Conservation (phyloP, 306 rosid genomes). For the Dryas octopetala region DNA sequence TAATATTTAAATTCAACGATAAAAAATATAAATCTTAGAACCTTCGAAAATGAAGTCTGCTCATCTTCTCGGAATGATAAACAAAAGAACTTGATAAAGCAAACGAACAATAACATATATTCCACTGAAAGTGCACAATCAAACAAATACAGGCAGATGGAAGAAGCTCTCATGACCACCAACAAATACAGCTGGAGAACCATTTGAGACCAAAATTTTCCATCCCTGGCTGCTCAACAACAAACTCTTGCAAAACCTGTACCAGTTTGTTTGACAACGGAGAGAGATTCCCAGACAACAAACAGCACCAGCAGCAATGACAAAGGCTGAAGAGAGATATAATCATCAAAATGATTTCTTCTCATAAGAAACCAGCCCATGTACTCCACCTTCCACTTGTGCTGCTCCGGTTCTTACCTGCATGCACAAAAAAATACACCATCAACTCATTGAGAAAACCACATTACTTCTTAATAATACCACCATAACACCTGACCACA, state of each 20-base stretch:
- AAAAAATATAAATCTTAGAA: no score
- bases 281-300: not conserved
- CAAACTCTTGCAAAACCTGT: not conserved
- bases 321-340: not conserved
- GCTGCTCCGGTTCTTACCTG: conserved; percentile 95
- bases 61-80: no score
- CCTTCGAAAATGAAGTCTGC: no score
- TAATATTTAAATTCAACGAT: no score
- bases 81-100: not conserved
- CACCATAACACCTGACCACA: no score
- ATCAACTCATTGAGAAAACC: not conserved
- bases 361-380: conserved; percentile 81
- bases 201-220: not conserved
- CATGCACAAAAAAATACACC: conserved; percentile 21
- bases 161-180: not conserved
- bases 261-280: not conserved
- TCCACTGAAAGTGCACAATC: not conserved
- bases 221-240: not conserved
- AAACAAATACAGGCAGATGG: not conserved
- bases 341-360: conserved; percentile 70
- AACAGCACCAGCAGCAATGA: not conserved
- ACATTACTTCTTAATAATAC: no score
- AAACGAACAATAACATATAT: not conserved
- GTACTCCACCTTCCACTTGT: conserved; percentile 93
- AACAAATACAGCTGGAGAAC: not conserved